Evolutionary conservation across 176 grass and related monocot species (phyloP), one percentile per base, ranked within the genome.

Genomic region (Eragrostis nindensis): DNA sequence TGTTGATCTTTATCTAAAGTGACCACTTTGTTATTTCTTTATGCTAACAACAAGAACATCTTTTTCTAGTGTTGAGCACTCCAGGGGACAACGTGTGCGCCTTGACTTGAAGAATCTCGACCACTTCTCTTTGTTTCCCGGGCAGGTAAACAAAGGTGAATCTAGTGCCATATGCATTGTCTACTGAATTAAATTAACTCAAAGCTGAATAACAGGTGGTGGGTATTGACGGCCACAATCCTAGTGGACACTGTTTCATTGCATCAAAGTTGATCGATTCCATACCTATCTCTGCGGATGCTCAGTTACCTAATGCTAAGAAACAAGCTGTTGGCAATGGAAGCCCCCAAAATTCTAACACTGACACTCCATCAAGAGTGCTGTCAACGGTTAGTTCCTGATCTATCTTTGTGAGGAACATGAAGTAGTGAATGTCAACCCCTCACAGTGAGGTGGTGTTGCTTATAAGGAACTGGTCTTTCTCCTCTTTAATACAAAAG

Each of bases 201-300:
- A 53, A 25, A 56, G 56, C 71, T 72, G 13, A 49, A 76, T 87
- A 71, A 75, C 76, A 98, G 95, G 88, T 93, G 59, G 83, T 98
- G 57, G 92, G 95, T 26, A 91, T 98, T 82, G 88, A 95, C 66
- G 95, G 92, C 11, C 83, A 89, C 74, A 98, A 98, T 92, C 95
- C 92, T 66, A 98, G 95, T 60, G 95, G 95, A 60, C 95, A 95
- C 73, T 87, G 91, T 82, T 94, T 98, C 2, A 75, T 93, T 75
- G 88, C 84, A 83, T 92, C 90, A 29, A 94, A 94, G 39, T 76
- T 98, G 78, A 78, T 89, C 54, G 90, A 98, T 87, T 90, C 77
- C 62, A 60, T 98, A 78, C 90, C 92, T 7, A 70, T 42, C 44
- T 86, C 88, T 70, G 54, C 70, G 79, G 87, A 88, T 71, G 67